Evolutionary conservation across 768 basidiomycete genomes (phyloP), one percentile per base, ranked within the genome.

Genomic region (Kondoa malvinella): DNA sequence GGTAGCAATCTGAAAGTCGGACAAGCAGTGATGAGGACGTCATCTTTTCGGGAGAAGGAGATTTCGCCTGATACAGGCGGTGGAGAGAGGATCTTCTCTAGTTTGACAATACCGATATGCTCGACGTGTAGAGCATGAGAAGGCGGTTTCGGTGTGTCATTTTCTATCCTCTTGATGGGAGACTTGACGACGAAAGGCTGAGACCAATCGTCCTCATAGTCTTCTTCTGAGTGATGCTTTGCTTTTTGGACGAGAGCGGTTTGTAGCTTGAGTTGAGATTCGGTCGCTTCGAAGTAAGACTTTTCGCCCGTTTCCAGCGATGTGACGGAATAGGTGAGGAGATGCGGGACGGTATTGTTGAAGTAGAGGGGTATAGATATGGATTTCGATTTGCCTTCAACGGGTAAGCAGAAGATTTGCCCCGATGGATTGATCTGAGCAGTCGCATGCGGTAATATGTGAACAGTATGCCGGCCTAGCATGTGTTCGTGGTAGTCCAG

Each of bases 401-500:
- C 76, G 1, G 86, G 80, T 25, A 92, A 80, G 73, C 90, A 94
- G 75, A 86, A 92, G 1, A 84, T 84, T 64, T 83, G 80, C 16
- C 78, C 80, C 68, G 86, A 80, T 14, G 89, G 89, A 72, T 94
- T 92, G 57, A 97, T 80, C 26, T 86, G 85, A 2, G 92, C 92
- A 1, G 92, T 95, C 76, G 91, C 80, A 65, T 30, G 34, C 15
- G 31, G 40, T 16, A 67, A 66, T 56, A 62, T 29, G 50, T 66
- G 85, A 64, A 97, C 87, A 0, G 89, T 92, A 74, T 92, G 89
- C 76, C 91, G 86, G 34, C 92, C 92, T 3, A 75, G 73, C 14
- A 81, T 73, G 73, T 79, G 78, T 16, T 67, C 56, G 61, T 71
- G 69, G 27, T 72, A 71, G 26, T 73, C 70, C 40, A 77, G 66